These are phyloP conservation scores for Solanum aculeatissimum DNA, from an alignment of 305 asterid genomes.

Conservation along the genomic window DNA sequence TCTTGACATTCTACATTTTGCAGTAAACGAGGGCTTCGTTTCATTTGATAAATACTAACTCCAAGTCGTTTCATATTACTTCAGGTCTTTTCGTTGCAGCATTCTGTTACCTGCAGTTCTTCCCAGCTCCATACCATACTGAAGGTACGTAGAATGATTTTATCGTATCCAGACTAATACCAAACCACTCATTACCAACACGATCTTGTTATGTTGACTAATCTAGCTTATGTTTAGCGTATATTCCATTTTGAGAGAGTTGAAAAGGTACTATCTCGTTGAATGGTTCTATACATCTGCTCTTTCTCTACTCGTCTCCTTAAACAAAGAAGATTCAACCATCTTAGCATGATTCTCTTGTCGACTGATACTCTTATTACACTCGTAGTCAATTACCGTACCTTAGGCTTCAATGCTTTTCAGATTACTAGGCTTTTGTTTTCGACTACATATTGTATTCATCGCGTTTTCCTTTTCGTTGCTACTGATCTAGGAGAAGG, in stretches of 20 bases:
- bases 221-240: neutral
- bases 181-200: neutral
- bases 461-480: neutral
- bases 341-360: neutral
- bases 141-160: slow-evolving; percentile 31
- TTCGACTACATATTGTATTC: neutral
- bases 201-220: neutral
- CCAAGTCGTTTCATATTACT: neutral
- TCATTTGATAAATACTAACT: neutral
- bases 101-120: slow-evolving; percentile 73
- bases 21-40: neutral
- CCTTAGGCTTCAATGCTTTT: neutral
- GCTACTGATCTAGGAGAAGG: neutral
- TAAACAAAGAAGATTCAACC: neutral
- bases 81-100: slow-evolving; percentile 51
- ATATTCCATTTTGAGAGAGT: neutral
- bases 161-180: neutral
- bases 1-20: neutral
- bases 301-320: neutral
- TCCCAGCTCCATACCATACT: slow-evolving; percentile 62
- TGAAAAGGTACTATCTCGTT: neutral
- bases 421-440: neutral
- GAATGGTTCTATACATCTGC: neutral
- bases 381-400: neutral
- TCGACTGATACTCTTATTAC: neutral